These are phyloP conservation scores for Diversispora epigaea DNA, from an alignment of 192 early-diverging fungal species.

Conservation along the genomic window DNA sequence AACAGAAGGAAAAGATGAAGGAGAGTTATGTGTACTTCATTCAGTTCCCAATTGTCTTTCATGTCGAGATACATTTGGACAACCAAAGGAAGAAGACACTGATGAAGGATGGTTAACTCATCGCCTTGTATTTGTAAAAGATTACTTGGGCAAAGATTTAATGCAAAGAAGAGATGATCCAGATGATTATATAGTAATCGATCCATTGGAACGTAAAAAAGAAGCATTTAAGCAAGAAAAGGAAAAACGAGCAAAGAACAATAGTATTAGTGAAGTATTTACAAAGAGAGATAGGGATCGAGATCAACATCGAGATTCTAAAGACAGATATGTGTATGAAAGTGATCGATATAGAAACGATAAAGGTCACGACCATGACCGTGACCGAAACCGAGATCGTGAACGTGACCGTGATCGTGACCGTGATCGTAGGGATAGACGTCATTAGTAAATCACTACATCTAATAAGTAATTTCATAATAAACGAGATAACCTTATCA, in stretches of 20 bases:
- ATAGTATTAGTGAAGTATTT: slow-evolving; percentile 15
- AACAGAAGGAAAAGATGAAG: slow-evolving; percentile 39
- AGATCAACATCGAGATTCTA: slow-evolving; percentile 33
- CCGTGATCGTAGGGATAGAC: background rate
- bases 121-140: slow-evolving; percentile 73
- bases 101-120: slow-evolving; percentile 77
- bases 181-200: slow-evolving; percentile 70
- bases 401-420: slow-evolving; percentile 31
- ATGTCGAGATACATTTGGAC: slow-evolving; percentile 59
- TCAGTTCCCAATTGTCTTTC: slow-evolving; percentile 67
- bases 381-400: slow-evolving; percentile 24
- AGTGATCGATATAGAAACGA: no score
- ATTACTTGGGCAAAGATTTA: slow-evolving; percentile 59
- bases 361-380: background rate
- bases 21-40: slow-evolving; percentile 64
- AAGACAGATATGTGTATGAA: no score
- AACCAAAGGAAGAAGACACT: slow-evolving; percentile 41
- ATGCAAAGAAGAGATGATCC: slow-evolving; percentile 53
- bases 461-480: no score
- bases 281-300: slow-evolving; percentile 30
- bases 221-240: slow-evolving; percentile 35
- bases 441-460: background rate
- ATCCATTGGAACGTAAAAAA: slow-evolving; percentile 50
- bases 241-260: slow-evolving; percentile 21
- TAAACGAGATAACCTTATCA: no score